phyloP scores from a whole-genome alignment of 768 basidiomycete species.

The Pisolithus orientalis region DNA sequence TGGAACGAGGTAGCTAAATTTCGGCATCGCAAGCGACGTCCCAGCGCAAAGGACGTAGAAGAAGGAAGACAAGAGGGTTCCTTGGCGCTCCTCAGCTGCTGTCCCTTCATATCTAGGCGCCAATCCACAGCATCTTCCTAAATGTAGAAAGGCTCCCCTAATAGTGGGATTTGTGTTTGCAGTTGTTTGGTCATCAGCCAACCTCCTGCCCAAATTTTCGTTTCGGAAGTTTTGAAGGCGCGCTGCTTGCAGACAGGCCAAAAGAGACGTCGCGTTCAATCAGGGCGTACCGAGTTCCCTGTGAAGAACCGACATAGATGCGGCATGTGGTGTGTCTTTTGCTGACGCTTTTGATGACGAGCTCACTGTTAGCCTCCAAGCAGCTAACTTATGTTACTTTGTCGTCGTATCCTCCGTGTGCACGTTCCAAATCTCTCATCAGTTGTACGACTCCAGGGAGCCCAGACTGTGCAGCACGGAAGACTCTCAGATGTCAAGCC shows the following conservation, averaged over 20 bases:
- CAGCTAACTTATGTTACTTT: conserved; percentile 75
- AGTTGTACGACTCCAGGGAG: conserved; percentile 16
- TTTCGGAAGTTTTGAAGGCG: not conserved
- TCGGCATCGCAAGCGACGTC: not conserved
- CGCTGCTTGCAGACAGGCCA: not conserved
- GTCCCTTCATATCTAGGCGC: not conserved
- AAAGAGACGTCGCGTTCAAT: conserved; percentile 19
- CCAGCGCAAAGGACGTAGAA: not conserved
- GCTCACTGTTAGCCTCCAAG: not conserved
- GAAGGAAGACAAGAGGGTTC: not conserved
- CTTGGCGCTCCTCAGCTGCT: not conserved
- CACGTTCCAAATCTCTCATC: conserved; percentile 29
- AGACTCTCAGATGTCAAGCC: not conserved
- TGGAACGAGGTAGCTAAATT: not conserved
- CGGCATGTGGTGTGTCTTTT: conserved; percentile 52
- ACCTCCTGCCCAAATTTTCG: conserved; percentile 22
- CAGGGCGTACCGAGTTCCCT: conserved; percentile 22
- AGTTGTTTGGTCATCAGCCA: conserved; percentile 14
- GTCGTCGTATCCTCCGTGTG: conserved; percentile 52
- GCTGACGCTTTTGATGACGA: not conserved
- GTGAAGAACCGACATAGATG: conserved; percentile 26
- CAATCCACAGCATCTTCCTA: not conserved
- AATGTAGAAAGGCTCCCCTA: not conserved
- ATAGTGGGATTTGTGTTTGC: conserved; percentile 11
- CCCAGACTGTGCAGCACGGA: conserved; percentile 11